Base-by-base conservation (phyloP, 805 yeast species). In the Spathaspora sp. region DNA sequence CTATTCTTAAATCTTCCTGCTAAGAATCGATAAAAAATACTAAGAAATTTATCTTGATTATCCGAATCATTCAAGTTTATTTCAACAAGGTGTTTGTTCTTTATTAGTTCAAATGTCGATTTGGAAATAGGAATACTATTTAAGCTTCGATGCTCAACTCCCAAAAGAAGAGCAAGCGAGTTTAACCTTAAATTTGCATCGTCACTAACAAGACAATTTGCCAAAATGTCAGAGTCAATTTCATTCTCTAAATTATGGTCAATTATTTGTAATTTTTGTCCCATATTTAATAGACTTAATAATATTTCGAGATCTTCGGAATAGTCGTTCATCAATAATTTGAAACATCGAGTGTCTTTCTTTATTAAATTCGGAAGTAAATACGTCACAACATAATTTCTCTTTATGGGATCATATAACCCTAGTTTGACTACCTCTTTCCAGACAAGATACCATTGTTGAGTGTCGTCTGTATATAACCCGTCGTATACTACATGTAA, bases 311-410 rank as follows among this genome's bases (percentile, higher is more conserved):
- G 59, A 16, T 72, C 67, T 8, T 56, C 28, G 14, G 52, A 23
- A 12, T 68, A 60, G 45, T 74, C 69, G 7, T 57, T 50, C 12
- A 57, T 55, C 17, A 72, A 59, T 8, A 70, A 54, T 6, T 59
- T 53, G 18, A 49, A 43, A 16, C 38, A 75, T 3, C 58, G 52
- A 1, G 76, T 72, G 2, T 86, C 80, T 31, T 75, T 63, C 57
- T 76, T 78, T 65, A 90, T 83, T 5, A 91, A 61, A 16, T 72
- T 72, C 0, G 92, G 91, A 16, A 91, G 61, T 3, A 90, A 62
- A 60, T 88, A 83, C 1, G 77, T 65, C 49, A 80, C 80, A 2
- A 86, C 70, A 52, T 84, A 81, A 46, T 75, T 70, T 19, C 81
- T 63, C 12, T 68, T 57, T 1, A 60, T 60, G 2, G 54, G 55